Conservation (phyloP, 768 basidiomycete species). For the Leucogyrophana mollusca region DNA sequence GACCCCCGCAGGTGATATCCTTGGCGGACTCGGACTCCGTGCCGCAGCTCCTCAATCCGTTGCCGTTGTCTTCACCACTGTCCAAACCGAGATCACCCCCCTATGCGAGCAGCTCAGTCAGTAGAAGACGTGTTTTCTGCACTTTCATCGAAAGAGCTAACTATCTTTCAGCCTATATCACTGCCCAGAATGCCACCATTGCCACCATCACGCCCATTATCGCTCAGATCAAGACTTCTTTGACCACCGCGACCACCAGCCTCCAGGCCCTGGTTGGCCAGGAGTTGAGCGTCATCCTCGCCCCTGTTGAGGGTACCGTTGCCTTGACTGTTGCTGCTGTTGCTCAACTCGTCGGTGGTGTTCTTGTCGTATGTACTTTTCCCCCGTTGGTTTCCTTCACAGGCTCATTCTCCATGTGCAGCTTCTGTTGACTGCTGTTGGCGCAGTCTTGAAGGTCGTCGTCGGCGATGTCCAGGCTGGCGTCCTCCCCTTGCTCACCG, state of each 20-base stretch:
- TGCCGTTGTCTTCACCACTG: slow-evolving; percentile 24
- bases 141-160: background rate
- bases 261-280: slow-evolving; percentile 26
- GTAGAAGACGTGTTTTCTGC: slow-evolving; percentile 9
- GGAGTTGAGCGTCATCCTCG: slow-evolving; percentile 22
- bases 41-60: slow-evolving; percentile 12
- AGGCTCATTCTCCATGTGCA: slow-evolving; percentile 6
- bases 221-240: slow-evolving; percentile 17
- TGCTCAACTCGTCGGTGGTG: slow-evolving; percentile 19
- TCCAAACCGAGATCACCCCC: slow-evolving; percentile 15
- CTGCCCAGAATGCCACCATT: slow-evolving; percentile 20
- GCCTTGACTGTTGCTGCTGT: slow-evolving; percentile 24
- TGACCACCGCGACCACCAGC: slow-evolving; percentile 18
- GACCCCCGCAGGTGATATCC: background rate
- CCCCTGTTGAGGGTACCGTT: slow-evolving; percentile 16
- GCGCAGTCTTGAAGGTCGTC: slow-evolving; percentile 19
- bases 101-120: slow-evolving; percentile 23
- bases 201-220: slow-evolving; percentile 18
- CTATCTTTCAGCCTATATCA: slow-evolving; percentile 21
- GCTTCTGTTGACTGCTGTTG: slow-evolving; percentile 26
- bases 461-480: slow-evolving; percentile 7
- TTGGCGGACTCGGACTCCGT: background rate
- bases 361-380: slow-evolving; percentile 18
- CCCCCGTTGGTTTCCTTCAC: background rate
- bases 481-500: slow-evolving; percentile 17